phyloP scores from a whole-genome alignment of 2,329 filamentous ascomycete genomes.

The Diaporthe ilicicola region DNA sequence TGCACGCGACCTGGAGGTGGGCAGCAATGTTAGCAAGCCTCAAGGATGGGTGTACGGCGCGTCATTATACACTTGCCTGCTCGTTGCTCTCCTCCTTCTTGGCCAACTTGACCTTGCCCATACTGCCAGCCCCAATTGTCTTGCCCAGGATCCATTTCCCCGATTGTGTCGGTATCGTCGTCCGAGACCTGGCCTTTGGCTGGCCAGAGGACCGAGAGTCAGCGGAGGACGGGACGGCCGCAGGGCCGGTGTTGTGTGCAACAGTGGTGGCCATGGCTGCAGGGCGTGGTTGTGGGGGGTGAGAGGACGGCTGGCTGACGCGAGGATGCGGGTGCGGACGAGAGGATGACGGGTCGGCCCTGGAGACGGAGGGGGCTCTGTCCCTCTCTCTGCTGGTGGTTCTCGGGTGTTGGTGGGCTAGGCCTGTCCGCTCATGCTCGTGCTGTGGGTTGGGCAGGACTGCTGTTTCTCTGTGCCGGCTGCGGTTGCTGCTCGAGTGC shows the following conservation, averaged over 20 bases:
- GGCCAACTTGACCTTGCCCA: constrained; percentile 98
- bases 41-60: neutral
- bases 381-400: constrained; percentile 70
- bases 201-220: constrained; percentile 59
- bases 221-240: constrained; percentile 57
- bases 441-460: constrained; percentile 57
- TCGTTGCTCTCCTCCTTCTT: constrained; percentile 90
- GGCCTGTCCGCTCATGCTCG: constrained; percentile 77
- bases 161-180: constrained; percentile 87
- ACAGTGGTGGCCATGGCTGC: constrained; percentile 43
- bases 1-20: constrained; percentile 81
- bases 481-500: constrained; percentile 33
- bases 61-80: constrained; percentile 69
- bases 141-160: constrained; percentile 96
- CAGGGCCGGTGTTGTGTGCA: constrained; percentile 60
- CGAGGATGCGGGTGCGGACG: constrained; percentile 54
- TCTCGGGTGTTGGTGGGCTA: constrained; percentile 69
- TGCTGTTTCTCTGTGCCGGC: constrained; percentile 49
- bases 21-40: constrained; percentile 26
- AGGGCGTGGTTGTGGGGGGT: constrained; percentile 38
- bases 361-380: constrained; percentile 41
- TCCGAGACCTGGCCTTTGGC: constrained; percentile 66
- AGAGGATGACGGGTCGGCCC: constrained; percentile 64
- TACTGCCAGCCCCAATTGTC: constrained; percentile 96
- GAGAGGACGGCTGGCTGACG: constrained; percentile 57